Conservation (phyloP, 108 stramenopile species). For the Cyclotella baltica region DNA sequence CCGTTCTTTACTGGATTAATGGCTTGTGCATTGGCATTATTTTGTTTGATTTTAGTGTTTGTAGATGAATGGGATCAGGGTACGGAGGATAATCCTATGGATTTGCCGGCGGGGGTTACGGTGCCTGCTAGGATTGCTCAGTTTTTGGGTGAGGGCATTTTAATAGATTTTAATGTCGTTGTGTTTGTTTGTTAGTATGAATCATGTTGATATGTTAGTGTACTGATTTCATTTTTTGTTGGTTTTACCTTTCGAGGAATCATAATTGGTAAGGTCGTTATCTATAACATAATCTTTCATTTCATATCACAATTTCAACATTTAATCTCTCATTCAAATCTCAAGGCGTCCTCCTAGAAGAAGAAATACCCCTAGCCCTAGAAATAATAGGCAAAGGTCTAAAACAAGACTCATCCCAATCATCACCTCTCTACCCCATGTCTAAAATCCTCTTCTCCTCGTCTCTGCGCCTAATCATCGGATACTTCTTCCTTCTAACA, state of each 20-base stretch:
- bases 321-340: not conserved
- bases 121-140: slow-evolving; percentile 30
- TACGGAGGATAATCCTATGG: slow-evolving; percentile 31
- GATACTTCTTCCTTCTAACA: slow-evolving; percentile 16
- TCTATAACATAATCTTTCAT: not conserved
- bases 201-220: not conserved
- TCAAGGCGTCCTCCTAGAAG: not conserved
- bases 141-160: slow-evolving; percentile 19
- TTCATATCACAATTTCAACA: not conserved
- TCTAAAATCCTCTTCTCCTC: slow-evolving; percentile 13
- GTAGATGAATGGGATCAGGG: slow-evolving; percentile 34
- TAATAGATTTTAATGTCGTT: not conserved
- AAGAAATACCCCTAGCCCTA: slow-evolving; percentile 26
- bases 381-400: slow-evolving; percentile 20
- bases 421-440: not conserved
- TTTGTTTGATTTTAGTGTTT: slow-evolving; percentile 35
- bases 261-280: slow-evolving; percentile 11
- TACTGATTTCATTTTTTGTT: not conserved
- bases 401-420: slow-evolving; percentile 5
- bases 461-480: slow-evolving; percentile 7
- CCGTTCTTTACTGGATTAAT: slow-evolving; percentile 27
- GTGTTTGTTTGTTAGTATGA: not conserved
- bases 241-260: slow-evolving; percentile 12
- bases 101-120: slow-evolving; percentile 31
- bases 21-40: slow-evolving; percentile 15